Evolutionary conservation across 441 rosid species (phyloP).

Genomic region (Aquilaria agallochum): DNA sequence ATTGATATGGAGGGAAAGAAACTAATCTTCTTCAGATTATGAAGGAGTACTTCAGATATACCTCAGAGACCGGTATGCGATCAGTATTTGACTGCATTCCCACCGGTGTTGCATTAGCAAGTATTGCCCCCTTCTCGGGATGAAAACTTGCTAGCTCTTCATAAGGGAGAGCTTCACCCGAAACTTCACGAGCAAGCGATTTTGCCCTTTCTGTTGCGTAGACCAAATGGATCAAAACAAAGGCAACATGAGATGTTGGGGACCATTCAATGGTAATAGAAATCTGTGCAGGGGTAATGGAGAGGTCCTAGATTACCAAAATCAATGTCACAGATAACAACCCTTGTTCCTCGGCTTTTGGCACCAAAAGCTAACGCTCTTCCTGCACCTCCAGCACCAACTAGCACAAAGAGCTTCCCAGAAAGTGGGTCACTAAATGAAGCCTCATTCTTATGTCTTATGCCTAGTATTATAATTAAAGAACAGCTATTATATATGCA

Average conservation of each 20-base stretch:
- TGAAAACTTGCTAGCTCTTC: slow-evolving; percentile 29
- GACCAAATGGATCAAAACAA: too few relatives aligned
- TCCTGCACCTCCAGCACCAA: slow-evolving; percentile 65
- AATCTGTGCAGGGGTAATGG: too few relatives aligned
- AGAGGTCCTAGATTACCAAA: slow-evolving; percentile 24
- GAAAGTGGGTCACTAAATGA: slow-evolving; percentile 21
- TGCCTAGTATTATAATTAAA: slow-evolving; percentile 14
- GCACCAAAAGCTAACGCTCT: slow-evolving; percentile 62
- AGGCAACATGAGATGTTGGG: too few relatives aligned
- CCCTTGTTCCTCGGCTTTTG: slow-evolving; percentile 40
- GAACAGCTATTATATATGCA: neutral
- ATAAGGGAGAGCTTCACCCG: slow-evolving; percentile 35
- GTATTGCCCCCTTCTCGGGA: slow-evolving; percentile 45
- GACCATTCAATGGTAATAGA: too few relatives aligned
- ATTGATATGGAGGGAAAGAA: neutral
- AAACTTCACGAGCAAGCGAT: slow-evolving; percentile 40
- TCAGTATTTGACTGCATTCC: slow-evolving; percentile 57
- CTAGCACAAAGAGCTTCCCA: slow-evolving; percentile 46
- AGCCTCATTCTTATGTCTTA: slow-evolving; percentile 5
- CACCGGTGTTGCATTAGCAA: slow-evolving; percentile 53
- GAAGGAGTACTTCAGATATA: slow-evolving; percentile 5
- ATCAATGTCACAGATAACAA: slow-evolving; percentile 43
- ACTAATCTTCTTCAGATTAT: neutral
- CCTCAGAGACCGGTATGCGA: slow-evolving; percentile 47
- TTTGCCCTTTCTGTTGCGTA: slow-evolving; percentile 38